Percentiles rank a stretch among this genome's conserved stretches.
Conservation (phyloP, 2,329 filamentous ascomycete genomes). For the Botryotinia convoluta region DNA sequence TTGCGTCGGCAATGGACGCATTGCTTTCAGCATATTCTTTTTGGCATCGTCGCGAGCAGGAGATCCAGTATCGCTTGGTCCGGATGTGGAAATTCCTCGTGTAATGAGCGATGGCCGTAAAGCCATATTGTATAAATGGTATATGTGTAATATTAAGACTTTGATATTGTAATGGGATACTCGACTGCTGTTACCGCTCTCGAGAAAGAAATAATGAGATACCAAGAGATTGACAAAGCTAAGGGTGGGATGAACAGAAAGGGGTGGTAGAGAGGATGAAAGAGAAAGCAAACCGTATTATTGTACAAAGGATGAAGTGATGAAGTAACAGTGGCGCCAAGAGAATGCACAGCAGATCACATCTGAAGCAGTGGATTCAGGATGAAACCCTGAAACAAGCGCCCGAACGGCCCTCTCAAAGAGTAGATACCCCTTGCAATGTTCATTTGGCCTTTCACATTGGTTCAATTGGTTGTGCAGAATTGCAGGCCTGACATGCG, state of each 20-base stretch:
- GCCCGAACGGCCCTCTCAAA: slow-evolving; percentile 11
- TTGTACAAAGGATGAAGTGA: slow-evolving; percentile 14
- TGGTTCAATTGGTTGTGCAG: slow-evolving; percentile 2
- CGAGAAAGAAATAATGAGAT: not conserved
- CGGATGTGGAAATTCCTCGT: slow-evolving; percentile 60
- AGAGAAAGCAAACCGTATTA: slow-evolving; percentile 5
- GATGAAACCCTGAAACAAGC: slow-evolving; percentile 20
- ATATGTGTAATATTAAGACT: slow-evolving; percentile 7
- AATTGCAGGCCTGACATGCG: not conserved
- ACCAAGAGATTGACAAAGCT: not conserved
- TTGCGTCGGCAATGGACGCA: slow-evolving; percentile 71
- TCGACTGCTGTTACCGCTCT: slow-evolving; percentile 1
- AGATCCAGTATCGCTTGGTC: slow-evolving; percentile 60
- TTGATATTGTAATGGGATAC: not conserved
- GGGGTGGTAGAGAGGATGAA: not conserved
- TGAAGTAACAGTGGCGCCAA: slow-evolving; percentile 11
- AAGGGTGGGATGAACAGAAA: slow-evolving; percentile 6
- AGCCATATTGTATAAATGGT: slow-evolving; percentile 46
- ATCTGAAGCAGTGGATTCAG: slow-evolving; percentile 15
- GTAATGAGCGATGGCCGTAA: slow-evolving; percentile 58
- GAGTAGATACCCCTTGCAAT: not conserved
- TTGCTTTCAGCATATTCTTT: slow-evolving; percentile 76
- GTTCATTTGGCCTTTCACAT: not conserved
- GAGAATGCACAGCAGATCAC: slow-evolving; percentile 18
- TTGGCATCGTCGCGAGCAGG: slow-evolving; percentile 77